phyloP scores from a whole-genome alignment of 1,284 basidiomycete species.

The Leccinum variabile region DNA sequence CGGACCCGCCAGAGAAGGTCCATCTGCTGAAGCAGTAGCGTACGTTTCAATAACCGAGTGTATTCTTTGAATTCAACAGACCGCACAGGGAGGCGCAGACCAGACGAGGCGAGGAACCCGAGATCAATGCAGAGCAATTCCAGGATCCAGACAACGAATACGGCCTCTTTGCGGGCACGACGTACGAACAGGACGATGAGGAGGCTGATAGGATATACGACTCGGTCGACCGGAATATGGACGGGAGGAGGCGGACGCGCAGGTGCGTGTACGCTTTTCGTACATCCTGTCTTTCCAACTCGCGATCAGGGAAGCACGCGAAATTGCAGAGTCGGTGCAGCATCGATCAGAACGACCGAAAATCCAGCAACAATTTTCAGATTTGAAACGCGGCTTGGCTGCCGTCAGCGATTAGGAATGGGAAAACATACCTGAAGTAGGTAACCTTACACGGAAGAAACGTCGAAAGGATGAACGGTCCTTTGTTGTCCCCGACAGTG shows the following conservation, averaged over 20 bases:
- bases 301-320: conserved; percentile 65
- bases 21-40: conserved; percentile 87
- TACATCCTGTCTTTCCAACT: conserved; percentile 40
- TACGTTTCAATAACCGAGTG: conserved; percentile 38
- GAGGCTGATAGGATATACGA: conserved; percentile 98
- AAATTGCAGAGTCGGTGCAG: conserved; percentile 70
- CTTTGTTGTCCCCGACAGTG: conserved; percentile 91
- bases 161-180: conserved; percentile 92
- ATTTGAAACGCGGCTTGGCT: conserved; percentile 88
- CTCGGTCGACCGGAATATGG: conserved; percentile 87
- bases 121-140: conserved; percentile 85
- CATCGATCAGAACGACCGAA: conserved; percentile 82
- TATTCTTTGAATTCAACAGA: neutral
- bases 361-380: conserved; percentile 92
- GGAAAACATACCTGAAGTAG: conserved; percentile 94
- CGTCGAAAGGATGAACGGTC: conserved; percentile 82
- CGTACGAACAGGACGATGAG: conserved; percentile 97
- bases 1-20: conserved; percentile 93
- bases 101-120: conserved; percentile 81
- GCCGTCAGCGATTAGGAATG: conserved; percentile 90
- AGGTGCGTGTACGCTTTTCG: conserved; percentile 61
- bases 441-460: conserved; percentile 92
- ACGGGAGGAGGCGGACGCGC: conserved; percentile 75
- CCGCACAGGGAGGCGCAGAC: conserved; percentile 64
- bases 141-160: conserved; percentile 98